Evolutionary conservation across 176 grass and related monocot genomes (phyloP), one percentile per base, ranked within the genome.

Genomic region (Calamus simplicifolius): DNA sequence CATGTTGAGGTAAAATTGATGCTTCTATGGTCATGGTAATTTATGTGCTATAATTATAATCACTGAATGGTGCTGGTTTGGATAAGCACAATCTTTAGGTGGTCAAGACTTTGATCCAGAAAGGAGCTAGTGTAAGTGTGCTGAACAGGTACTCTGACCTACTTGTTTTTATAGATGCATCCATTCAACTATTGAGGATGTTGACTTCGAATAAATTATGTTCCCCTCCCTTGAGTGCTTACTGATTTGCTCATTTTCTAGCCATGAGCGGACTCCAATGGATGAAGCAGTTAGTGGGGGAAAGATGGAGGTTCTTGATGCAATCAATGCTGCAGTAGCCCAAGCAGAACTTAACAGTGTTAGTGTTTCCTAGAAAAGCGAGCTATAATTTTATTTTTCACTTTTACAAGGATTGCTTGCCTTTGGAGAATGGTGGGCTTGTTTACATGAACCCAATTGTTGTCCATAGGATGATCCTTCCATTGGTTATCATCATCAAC

Each of bases 191-290:
- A 43, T 10, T 13, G 35, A 43, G 10, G 35, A 43, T 43, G 35
- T 43, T 43, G 8, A 0, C 35, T 12, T 1, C 8, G 0, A 38
- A 38, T 2, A 38, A 12, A 12, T 12, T 2, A 12, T 38, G 35
- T 38, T 38, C 35, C 29, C 7, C 0, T 8, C 35, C 35, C 35
- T 43, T 43, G 35, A 43, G 4, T 54, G 51, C 50, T 30, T 50
- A 2, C 48, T 50, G 14, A 19, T 48, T 21, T 49, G 19, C 6
- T 61, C 50, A 26, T 78, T 64, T 54, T 77, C 51, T 73, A 98
- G 87, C 78, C 88, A 98, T 65, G 93, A 92, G 69, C 80, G 78
- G 82, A 92, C 84, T 50, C 93, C 93, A 27, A 82, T 91, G 77
- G 93, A 89, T 73, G 93, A 98, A 81, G 93, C 84, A 15, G 84